Percentiles rank a stretch among this genome's conserved stretches.
These are phyloP conservation scores for Moniliophthora roreri DNA, from an alignment of 1,284 basidiomycete species.

Conservation along the genomic window DNA sequence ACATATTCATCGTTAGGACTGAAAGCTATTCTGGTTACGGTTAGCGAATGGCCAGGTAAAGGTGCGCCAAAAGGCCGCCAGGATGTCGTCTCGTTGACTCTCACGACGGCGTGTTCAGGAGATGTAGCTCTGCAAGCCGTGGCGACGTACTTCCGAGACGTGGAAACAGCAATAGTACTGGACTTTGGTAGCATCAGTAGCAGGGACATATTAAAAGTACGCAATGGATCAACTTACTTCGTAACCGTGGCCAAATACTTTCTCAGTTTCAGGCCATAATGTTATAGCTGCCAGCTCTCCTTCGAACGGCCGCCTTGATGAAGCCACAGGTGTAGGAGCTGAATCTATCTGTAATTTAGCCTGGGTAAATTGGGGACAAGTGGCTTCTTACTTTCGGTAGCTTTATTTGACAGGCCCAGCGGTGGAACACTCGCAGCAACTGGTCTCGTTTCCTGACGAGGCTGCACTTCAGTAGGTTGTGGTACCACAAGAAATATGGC, in stretches of 20 bases:
- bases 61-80: conserved; percentile 74
- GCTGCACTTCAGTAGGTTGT: neutral
- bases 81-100: conserved; percentile 73
- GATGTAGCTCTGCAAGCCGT: conserved; percentile 90
- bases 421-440: conserved; percentile 37
- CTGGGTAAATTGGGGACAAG: neutral
- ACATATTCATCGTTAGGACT: conserved; percentile 80
- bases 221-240: conserved; percentile 57
- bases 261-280: conserved; percentile 97
- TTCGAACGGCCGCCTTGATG: conserved; percentile 72
- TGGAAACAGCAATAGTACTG: conserved; percentile 75
- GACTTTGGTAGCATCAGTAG: conserved; percentile 44
- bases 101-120: conserved; percentile 86
- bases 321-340: conserved; percentile 14
- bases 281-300: conserved; percentile 83
- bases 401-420: conserved; percentile 42
- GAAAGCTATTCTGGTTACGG: conserved; percentile 89
- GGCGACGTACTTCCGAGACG: conserved; percentile 72
- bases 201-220: neutral
- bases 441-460: conserved; percentile 29
- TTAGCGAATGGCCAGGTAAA: conserved; percentile 83
- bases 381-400: conserved; percentile 46
- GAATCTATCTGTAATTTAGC: neutral
- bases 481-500: conserved; percentile 5
- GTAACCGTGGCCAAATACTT: conserved; percentile 97